phyloP scores from a whole-genome alignment of 495 filamentous ascomycete species.

The Podospora conica region DNA sequence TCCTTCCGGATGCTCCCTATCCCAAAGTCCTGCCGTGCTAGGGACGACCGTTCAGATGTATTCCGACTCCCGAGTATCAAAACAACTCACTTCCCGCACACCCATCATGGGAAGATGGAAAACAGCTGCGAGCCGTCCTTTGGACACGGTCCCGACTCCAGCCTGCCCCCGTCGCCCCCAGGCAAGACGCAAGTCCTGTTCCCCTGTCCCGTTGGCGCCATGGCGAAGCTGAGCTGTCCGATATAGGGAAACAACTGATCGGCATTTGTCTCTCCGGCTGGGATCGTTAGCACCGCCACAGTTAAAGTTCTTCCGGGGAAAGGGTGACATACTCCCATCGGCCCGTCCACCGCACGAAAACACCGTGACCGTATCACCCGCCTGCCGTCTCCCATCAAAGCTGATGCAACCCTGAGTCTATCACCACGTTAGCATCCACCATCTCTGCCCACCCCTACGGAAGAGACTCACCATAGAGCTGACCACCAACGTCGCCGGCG shows the following conservation, averaged over 20 bases:
- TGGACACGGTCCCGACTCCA: constrained; percentile 38
- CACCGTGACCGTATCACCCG: constrained; percentile 43
- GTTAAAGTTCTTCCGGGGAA: background rate
- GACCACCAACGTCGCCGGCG: constrained; percentile 36
- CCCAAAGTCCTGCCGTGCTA: background rate
- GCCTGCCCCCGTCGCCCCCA: constrained; percentile 26
- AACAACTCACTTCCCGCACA: background rate
- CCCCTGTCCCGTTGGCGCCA: constrained; percentile 37
- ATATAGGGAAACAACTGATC: constrained; percentile 39
- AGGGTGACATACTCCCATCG: constrained; percentile 36
- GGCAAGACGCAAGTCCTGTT: constrained; percentile 38
- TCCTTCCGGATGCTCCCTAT: background rate
- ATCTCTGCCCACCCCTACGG: background rate
- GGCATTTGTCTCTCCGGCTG: constrained; percentile 38
- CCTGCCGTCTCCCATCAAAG: constrained; percentile 40
- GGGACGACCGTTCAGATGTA: background rate
- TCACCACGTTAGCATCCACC: background rate
- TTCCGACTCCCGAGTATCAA: background rate
- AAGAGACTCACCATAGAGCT: constrained; percentile 38
- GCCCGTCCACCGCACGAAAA: constrained; percentile 51
- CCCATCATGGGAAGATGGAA: constrained; percentile 34
- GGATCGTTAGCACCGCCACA: constrained; percentile 10
- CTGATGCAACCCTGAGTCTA: constrained; percentile 47
- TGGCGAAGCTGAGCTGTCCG: constrained; percentile 34
- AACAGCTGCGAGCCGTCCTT: constrained; percentile 40